These are phyloP conservation scores for Potentilla sterilis DNA, from an alignment of 306 rosid genomes.

Conservation along the genomic window DNA sequence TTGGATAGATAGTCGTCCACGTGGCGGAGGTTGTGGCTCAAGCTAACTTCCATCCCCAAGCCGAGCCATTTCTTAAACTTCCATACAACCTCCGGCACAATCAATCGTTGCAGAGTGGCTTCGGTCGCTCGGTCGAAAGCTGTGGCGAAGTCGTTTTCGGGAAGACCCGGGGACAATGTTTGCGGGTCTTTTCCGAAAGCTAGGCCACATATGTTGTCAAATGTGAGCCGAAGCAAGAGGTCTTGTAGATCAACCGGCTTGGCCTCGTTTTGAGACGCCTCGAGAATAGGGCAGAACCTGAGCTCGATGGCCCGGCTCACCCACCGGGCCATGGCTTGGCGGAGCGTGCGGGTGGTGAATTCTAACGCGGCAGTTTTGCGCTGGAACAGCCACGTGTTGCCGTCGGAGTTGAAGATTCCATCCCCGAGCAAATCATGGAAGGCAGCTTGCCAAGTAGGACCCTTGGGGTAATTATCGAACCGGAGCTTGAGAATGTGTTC, in stretches of 20 bases:
- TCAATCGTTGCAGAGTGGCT: constrained; percentile 49
- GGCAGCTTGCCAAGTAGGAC: constrained; percentile 78
- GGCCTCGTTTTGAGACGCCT: constrained; percentile 38
- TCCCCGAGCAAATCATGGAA: constrained; percentile 84
- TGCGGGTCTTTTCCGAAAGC: constrained; percentile 80
- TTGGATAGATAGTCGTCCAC: constrained; percentile 46
- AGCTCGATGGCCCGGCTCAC: constrained; percentile 77
- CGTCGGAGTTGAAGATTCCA: constrained; percentile 87
- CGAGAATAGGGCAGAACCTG: constrained; percentile 66
- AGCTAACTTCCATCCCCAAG: constrained; percentile 60
- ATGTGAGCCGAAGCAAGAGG: constrained; percentile 81
- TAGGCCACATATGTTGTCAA: constrained; percentile 90
- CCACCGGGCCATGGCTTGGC: constrained; percentile 98
- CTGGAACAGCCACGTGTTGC: constrained; percentile 85
- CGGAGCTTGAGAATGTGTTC: constrained; percentile 81
- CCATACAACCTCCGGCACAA: constrained; percentile 45
- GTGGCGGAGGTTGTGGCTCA: constrained; percentile 48
- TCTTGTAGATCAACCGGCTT: constrained; percentile 71
- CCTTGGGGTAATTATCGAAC: constrained; percentile 90
- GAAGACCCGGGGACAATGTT: constrained; percentile 43
- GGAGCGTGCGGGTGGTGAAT: constrained; percentile 84
- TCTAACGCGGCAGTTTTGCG: constrained; percentile 91
- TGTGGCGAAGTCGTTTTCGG: constrained; percentile 43
- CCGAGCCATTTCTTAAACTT: constrained; percentile 51
- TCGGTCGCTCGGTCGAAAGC: constrained; percentile 54